phyloP scores from a whole-genome alignment of 1,284 basidiomycete species.

The Ganoderma leucocontextum region DNA sequence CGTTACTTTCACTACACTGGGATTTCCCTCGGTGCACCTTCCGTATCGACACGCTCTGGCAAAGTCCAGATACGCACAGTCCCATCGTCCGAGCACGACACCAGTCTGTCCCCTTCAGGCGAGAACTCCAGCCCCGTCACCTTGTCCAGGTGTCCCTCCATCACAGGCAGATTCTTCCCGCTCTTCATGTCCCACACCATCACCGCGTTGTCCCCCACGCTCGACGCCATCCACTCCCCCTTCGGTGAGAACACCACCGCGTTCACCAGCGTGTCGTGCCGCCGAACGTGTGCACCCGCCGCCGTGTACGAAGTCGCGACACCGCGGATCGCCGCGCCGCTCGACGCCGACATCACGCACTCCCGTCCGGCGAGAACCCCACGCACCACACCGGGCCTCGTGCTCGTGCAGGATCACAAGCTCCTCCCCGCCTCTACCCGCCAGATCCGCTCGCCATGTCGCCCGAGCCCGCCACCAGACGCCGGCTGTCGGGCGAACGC shows the following conservation, averaged over 20 bases:
- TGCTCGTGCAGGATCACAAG: slow-evolving; percentile 38
- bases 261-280: slow-evolving; percentile 24
- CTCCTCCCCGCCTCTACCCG: slow-evolving; percentile 33
- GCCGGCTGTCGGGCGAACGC: slow-evolving; percentile 44
- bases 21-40: background rate
- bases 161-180: slow-evolving; percentile 12
- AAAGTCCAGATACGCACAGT: slow-evolving; percentile 35
- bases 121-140: slow-evolving; percentile 44
- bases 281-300: slow-evolving; percentile 16
- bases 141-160: slow-evolving; percentile 27
- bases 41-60: background rate
- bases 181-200: slow-evolving; percentile 19
- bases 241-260: slow-evolving; percentile 22
- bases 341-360: slow-evolving; percentile 27
- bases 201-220: slow-evolving; percentile 21
- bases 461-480: slow-evolving; percentile 46
- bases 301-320: slow-evolving; percentile 24
- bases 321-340: slow-evolving; percentile 24
- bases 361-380: slow-evolving; percentile 32
- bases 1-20: background rate
- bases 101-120: slow-evolving; percentile 41
- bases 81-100: slow-evolving; percentile 46
- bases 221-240: slow-evolving; percentile 18
- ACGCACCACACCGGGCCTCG: slow-evolving; percentile 29
- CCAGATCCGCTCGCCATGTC: slow-evolving; percentile 41